Base-by-base conservation (phyloP, 2,329 filamentous ascomycete species). In the Penicillium thymicola region DNA sequence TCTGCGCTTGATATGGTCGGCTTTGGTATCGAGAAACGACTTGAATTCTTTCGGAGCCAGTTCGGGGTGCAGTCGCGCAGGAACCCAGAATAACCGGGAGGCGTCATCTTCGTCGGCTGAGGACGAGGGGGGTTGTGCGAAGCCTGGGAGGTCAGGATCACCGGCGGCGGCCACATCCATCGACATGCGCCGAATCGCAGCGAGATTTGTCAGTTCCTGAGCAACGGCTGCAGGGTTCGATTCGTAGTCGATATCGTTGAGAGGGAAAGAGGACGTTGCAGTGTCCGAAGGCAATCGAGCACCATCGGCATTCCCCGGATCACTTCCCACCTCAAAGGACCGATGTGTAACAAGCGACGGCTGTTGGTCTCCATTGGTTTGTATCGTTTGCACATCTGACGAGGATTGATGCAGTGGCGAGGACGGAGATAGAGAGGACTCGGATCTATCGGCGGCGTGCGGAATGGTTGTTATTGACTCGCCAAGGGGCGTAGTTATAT, bases 41-140 rank as follows among this genome's bases (percentile, higher is more conserved):
- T 96, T 97, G 80, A 97, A 99, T 66, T 97, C 94, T 69, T 89
- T 92, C 1, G 94, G 94, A 3, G 94, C 94, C 47, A 99, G 80
- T 74, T 99, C 94, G 0, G 94, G 94, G 67, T 99, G 94, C 28
- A 99, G 83, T 57, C 92, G 86, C 25, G 94, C 94, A 5, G 94
- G 94, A 6, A 99, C 94, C 94, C 94, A 99, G 63, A 97, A 89
- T 57, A 97, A 77, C 60, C 92, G 85, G 2, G 92, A 92, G 8
- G 91, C 86, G 70, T 97, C 93, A 66, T 92, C 89, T 71, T 96
- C 92, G 67, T 95, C 89, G 60, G 70, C 72, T 7, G 73, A 73
- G n/a, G 74, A 69, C 13, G 75, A 74, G 5, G 78, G 77, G 2
- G 78, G 71, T 49, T 72, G 62, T 16, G 72, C 73, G 55, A 77